Percentiles rank a stretch among this genome's conserved stretches.
Conservation (phyloP, 768 basidiomycete genomes). For the Xerocomus brunneocitrinus region DNA sequence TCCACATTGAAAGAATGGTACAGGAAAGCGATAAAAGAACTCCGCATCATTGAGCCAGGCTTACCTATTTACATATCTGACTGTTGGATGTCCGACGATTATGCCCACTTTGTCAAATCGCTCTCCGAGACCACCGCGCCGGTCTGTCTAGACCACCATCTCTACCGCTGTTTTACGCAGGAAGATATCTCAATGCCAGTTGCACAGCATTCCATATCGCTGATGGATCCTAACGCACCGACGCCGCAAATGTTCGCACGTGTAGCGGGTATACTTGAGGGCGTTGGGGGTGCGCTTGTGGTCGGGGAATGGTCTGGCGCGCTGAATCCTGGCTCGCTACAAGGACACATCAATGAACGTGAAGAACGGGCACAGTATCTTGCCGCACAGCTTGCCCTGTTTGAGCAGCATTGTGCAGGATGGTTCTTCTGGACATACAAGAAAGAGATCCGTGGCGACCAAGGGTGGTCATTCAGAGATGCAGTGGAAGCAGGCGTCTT, state of each 20-base stretch:
- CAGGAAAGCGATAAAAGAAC: slow-evolving; percentile 43
- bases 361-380: slow-evolving; percentile 47
- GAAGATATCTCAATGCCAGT: slow-evolving; percentile 53
- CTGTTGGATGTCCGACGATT: slow-evolving; percentile 67
- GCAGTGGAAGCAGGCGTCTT: slow-evolving; percentile 60
- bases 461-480: slow-evolving; percentile 71
- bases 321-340: slow-evolving; percentile 59
- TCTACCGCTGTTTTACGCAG: slow-evolving; percentile 75
- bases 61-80: slow-evolving; percentile 74
- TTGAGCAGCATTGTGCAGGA: slow-evolving; percentile 60
- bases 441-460: slow-evolving; percentile 61
- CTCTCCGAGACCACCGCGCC: slow-evolving; percentile 33
- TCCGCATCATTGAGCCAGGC: slow-evolving; percentile 47
- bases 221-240: slow-evolving; percentile 38
- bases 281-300: slow-evolving; percentile 50
- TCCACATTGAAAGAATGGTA: slow-evolving; percentile 61
- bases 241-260: slow-evolving; percentile 41
- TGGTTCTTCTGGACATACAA: slow-evolving; percentile 87
- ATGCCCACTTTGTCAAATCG: slow-evolving; percentile 49
- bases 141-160: slow-evolving; percentile 72
- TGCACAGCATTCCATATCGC: slow-evolving; percentile 46
- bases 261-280: slow-evolving; percentile 30
- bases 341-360: slow-evolving; percentile 40
- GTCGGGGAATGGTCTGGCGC: slow-evolving; percentile 81
- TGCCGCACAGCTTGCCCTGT: slow-evolving; percentile 60